Evolutionary conservation across 129 eudicot species (phyloP).

Genomic region (Flaveria trinervia): DNA sequence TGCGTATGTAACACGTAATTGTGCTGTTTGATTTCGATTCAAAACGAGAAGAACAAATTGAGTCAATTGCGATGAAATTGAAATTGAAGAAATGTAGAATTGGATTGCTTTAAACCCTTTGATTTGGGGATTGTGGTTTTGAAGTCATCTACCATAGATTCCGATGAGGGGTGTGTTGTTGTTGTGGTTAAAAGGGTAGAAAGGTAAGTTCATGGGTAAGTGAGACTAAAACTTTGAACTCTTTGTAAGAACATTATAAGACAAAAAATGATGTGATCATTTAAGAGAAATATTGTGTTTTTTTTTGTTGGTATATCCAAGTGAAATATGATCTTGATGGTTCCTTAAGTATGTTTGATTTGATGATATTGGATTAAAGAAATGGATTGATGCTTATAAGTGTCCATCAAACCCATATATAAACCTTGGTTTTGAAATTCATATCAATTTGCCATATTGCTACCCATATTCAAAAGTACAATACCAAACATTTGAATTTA

Average conservation of each 20-base stretch:
- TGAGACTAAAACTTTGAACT: background rate
- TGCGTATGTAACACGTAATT: slow-evolving; percentile 33
- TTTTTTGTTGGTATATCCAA: no score
- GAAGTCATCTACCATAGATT: slow-evolving; percentile 35
- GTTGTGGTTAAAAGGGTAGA: slow-evolving; percentile 32
- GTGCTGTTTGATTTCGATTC: slow-evolving; percentile 25
- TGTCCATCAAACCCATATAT: background rate
- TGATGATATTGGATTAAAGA: background rate
- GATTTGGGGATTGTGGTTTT: slow-evolving; percentile 36
- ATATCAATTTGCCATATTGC: no score
- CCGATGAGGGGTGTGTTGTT: slow-evolving; percentile 18
- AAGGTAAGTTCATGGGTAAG: slow-evolving; percentile 4
- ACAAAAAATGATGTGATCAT: background rate
- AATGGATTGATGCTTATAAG: background rate
- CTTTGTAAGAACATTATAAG: background rate
- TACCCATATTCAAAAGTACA: background rate
- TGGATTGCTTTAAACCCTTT: background rate
- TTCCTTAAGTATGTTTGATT: background rate
- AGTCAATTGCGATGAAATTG: background rate
- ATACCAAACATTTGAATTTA: background rate
- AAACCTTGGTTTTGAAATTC: background rate
- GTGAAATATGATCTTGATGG: background rate
- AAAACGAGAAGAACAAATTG: background rate
- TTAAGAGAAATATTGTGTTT: background rate
- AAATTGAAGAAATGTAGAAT: slow-evolving; percentile 19